Percentiles rank a stretch among this genome's conserved stretches.
Evolutionary conservation across 371 early-diverging fungal species (phyloP).

Genomic region (Fennellomyces sp.): DNA sequence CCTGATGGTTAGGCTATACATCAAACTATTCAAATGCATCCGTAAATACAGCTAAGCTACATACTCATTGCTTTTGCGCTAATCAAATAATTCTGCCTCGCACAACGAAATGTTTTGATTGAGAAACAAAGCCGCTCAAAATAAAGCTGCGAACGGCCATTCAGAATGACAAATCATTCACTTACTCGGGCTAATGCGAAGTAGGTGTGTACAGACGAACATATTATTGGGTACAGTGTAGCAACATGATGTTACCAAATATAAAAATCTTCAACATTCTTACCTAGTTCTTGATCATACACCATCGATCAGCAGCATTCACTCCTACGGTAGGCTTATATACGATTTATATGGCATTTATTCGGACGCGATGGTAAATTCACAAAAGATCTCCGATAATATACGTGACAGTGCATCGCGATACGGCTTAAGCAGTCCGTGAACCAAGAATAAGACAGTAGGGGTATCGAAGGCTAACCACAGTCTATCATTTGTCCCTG

Average conservation of each 20-base stretch:
- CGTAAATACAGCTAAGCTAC: no score
- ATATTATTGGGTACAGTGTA: slow-evolving; percentile 44
- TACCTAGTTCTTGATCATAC: slow-evolving; percentile 5
- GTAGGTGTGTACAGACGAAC: no score
- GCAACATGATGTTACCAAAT: slow-evolving; percentile 3
- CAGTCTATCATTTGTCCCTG: slow-evolving; percentile 25
- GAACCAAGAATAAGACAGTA: slow-evolving; percentile 15
- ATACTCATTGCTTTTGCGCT: no score
- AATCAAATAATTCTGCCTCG: no score
- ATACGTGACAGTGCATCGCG: slow-evolving; percentile 70
- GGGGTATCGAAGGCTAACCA: slow-evolving; percentile 33
- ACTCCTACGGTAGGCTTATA: slow-evolving; percentile 63
- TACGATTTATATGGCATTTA: slow-evolving; percentile 54
- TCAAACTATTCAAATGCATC: no score
- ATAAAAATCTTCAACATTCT: slow-evolving; percentile 12
- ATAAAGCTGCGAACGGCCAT: no score
- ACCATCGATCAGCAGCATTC: slow-evolving; percentile 54
- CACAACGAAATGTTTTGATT: no score
- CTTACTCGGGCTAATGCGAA: no score
- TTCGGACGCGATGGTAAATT: slow-evolving; percentile 14
- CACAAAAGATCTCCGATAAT: slow-evolving; percentile 64
- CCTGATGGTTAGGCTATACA: no score
- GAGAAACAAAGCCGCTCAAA: no score
- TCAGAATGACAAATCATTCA: no score
- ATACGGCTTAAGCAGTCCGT: slow-evolving; percentile 56